Percentiles rank a stretch among this genome's conserved stretches.
Conservation (phyloP, 2,329 filamentous ascomycete genomes). For the Paramyrothecium roridum region DNA sequence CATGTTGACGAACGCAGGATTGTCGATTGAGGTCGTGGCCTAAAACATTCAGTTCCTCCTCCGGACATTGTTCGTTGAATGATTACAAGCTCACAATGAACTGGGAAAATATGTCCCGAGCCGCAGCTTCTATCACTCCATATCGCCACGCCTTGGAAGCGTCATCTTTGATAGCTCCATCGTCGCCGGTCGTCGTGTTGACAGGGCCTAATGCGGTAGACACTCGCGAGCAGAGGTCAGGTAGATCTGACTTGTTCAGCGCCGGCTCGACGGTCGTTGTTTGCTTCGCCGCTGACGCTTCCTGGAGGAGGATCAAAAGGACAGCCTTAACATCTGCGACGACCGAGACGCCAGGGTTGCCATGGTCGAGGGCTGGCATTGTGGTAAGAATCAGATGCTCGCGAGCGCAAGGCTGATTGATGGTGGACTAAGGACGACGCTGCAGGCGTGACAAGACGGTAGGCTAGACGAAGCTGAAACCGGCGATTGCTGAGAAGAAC, state of each 20-base stretch:
- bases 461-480: too few species aligned
- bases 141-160: slow-evolving; percentile 47
- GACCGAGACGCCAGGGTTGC: slow-evolving; percentile 46
- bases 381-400: background rate
- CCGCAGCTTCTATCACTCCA: slow-evolving; percentile 78
- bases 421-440: background rate
- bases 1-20: slow-evolving; percentile 74
- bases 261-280: slow-evolving; percentile 67
- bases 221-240: slow-evolving; percentile 43
- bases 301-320: slow-evolving; percentile 54
- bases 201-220: slow-evolving; percentile 27
- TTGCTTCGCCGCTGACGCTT: slow-evolving; percentile 57
- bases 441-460: too few species aligned
- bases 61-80: slow-evolving; percentile 26
- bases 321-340: slow-evolving; percentile 52
- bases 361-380: slow-evolving; percentile 48
- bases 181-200: slow-evolving; percentile 19
- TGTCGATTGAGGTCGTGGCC: slow-evolving; percentile 73
- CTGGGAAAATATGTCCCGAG: slow-evolving; percentile 74
- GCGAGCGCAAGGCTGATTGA: background rate
- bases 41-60: slow-evolving; percentile 26
- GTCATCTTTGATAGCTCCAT: slow-evolving; percentile 35
- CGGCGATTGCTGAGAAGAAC: too few species aligned
- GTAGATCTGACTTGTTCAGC: slow-evolving; percentile 66
- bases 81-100: slow-evolving; percentile 60